Evolutionary conservation across 2,329 filamentous ascomycete genomes (phyloP).

Genomic region (Coniosporium tulheliwenetii): DNA sequence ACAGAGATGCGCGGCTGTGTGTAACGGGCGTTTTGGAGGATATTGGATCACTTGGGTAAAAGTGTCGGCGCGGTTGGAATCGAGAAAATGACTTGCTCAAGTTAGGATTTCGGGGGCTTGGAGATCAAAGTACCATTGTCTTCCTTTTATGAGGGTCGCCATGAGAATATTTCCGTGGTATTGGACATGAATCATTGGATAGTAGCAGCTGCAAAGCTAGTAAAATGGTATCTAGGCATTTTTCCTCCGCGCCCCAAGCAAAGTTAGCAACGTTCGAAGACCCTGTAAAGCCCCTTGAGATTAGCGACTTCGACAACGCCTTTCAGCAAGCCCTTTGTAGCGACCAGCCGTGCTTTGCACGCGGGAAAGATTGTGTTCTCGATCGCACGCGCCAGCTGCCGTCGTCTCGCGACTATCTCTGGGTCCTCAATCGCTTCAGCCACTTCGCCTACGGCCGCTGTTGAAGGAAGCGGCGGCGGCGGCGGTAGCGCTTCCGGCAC

Average conservation of each 20-base stretch:
- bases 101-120: no score
- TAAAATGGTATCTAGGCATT: neutral
- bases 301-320: conserved; percentile 79
- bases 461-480: conserved; percentile 8
- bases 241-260: conserved; percentile 5
- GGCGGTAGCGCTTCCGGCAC: conserved; percentile 70
- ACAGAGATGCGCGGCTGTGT: no score
- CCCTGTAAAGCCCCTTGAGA: conserved; percentile 79
- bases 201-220: neutral
- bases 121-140: no score
- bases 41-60: no score
- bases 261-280: conserved; percentile 80
- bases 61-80: no score
- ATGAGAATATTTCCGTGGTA: neutral
- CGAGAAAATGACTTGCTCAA: no score
- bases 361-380: conserved; percentile 86
- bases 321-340: conserved; percentile 61
- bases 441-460: conserved; percentile 17
- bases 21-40: no score
- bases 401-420: conserved; percentile 26
- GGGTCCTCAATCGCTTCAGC: conserved; percentile 30
- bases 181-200: neutral
- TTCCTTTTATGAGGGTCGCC: no score
- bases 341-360: conserved; percentile 67
- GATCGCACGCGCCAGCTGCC: conserved; percentile 56